phyloP scores from a whole-genome alignment of 2,329 filamentous ascomycete genomes.

The Colletotrichum liriopes region DNA sequence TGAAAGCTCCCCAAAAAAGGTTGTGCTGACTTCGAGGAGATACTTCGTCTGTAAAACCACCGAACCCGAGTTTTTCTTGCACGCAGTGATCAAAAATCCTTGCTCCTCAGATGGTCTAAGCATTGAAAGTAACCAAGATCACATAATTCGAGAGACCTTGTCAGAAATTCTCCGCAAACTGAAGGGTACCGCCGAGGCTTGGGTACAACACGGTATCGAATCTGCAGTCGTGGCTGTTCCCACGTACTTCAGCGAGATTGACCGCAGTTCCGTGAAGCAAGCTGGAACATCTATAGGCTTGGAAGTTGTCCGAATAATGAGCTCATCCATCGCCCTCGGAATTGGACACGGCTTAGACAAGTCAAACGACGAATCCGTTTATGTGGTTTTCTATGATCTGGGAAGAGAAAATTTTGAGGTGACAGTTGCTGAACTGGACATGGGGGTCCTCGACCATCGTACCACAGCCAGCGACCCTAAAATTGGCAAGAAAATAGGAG shows the following conservation, averaged over 20 bases:
- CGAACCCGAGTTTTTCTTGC: slow-evolving; percentile 18
- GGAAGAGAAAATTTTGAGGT: slow-evolving; percentile 17
- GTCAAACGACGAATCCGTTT: background rate
- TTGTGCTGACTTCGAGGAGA: background rate
- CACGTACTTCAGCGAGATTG: background rate
- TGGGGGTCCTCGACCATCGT: background rate
- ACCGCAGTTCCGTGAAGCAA: background rate
- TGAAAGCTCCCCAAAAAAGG: too few relatives aligned
- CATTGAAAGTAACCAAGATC: background rate
- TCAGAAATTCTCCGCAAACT: background rate
- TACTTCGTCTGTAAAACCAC: background rate
- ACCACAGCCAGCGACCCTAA: background rate
- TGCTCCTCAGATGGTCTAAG: too few relatives aligned
- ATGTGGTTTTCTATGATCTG: slow-evolving; percentile 4
- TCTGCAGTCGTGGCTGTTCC: slow-evolving; percentile 10
- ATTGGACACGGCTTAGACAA: slow-evolving; percentile 8
- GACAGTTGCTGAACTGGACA: slow-evolving; percentile 7
- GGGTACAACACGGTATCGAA: background rate
- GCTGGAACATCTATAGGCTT: background rate
- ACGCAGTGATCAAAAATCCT: background rate
- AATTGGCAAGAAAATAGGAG: background rate
- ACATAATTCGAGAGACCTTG: background rate
- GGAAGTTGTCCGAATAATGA: background rate
- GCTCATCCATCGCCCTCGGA: background rate
- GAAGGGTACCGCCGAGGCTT: background rate